Percentiles rank a stretch among this genome's conserved stretches.
These are phyloP conservation scores for Geotrichum armillariae DNA, from an alignment of 1,139 yeast genomes.

Conservation along the genomic window DNA sequence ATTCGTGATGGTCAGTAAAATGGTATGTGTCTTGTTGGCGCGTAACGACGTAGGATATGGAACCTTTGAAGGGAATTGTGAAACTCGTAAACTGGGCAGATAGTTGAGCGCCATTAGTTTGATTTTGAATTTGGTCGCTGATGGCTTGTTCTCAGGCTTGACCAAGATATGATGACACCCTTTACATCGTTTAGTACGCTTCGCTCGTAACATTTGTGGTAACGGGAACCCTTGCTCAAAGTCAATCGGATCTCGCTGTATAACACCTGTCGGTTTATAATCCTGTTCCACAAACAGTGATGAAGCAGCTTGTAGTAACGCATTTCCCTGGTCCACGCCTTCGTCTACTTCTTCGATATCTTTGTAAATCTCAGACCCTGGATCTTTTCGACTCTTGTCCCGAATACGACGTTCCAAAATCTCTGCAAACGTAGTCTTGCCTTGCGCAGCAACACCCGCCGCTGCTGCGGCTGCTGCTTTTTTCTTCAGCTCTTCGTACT, in stretches of 20 bases:
- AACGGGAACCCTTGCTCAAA: constrained; percentile 26
- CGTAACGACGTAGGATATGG: constrained; percentile 22
- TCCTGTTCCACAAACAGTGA: constrained; percentile 1
- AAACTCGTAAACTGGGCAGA: constrained; percentile 28
- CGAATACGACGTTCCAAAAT: constrained; percentile 21
- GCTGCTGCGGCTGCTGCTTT: constrained; percentile 1
- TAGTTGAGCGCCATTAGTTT: constrained; percentile 32
- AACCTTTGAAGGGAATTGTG: constrained; percentile 20
- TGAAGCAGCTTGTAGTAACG: constrained; percentile 18
- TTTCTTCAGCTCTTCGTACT: background rate
- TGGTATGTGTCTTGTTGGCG: constrained; percentile 16
- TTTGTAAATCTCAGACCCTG: constrained; percentile 18
- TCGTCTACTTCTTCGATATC: constrained; percentile 23
- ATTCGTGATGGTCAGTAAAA: constrained; percentile 32
- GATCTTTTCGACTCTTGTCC: constrained; percentile 16
- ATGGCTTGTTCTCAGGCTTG: constrained; percentile 35
- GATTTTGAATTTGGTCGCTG: constrained; percentile 29
- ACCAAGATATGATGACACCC: constrained; percentile 34
- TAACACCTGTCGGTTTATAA: background rate
- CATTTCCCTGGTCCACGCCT: constrained; percentile 17
- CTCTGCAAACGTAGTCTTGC: constrained; percentile 21
- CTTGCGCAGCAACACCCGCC: background rate
- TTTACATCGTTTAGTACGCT: constrained; percentile 32
- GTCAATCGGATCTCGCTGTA: constrained; percentile 16
- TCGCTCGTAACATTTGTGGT: constrained; percentile 30